Evolutionary conservation across 2,329 filamentous ascomycete genomes (phyloP).

Genomic region (Penicillium digitatum): DNA sequence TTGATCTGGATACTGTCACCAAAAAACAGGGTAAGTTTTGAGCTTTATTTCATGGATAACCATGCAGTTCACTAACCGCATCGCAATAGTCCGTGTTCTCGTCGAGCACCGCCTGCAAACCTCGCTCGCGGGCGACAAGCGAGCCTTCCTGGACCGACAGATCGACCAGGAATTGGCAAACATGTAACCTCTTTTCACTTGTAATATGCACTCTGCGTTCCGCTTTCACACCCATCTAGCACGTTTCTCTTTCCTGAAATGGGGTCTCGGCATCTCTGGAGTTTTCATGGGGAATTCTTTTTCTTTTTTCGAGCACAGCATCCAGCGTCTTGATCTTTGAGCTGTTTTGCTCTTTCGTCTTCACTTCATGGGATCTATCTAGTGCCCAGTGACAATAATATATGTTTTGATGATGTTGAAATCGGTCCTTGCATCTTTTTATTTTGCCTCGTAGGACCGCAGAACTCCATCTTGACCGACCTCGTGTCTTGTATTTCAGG

Average conservation of each 20-base stretch:
- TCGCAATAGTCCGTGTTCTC: slow-evolving; percentile 62
- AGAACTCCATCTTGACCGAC: no score
- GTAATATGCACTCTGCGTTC: slow-evolving; percentile 19
- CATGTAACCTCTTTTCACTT: slow-evolving; percentile 58
- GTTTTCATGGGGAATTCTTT: slow-evolving; percentile 10
- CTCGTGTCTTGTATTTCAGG: neutral
- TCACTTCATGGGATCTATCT: slow-evolving; percentile 2
- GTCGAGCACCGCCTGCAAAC: slow-evolving; percentile 92
- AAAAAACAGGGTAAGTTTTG: slow-evolving; percentile 75
- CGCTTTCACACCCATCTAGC: slow-evolving; percentile 7
- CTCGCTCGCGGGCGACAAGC: slow-evolving; percentile 78
- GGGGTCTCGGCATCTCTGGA: slow-evolving; percentile 24
- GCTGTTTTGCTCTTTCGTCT: slow-evolving; percentile 3
- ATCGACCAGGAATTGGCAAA: slow-evolving; percentile 92
- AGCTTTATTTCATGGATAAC: neutral
- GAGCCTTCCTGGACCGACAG: slow-evolving; percentile 83
- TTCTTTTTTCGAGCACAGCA: slow-evolving; percentile 4
- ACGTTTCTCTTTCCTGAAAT: slow-evolving; percentile 1
- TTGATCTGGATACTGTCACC: slow-evolving; percentile 93
- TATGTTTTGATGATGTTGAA: slow-evolving; percentile 1
- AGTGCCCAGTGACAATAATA: slow-evolving; percentile 3
- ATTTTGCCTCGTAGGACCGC: neutral
- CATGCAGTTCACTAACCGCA: slow-evolving; percentile 4
- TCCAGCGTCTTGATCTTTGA: slow-evolving; percentile 6
- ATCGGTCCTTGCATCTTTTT: neutral